Percentiles rank a stretch among this genome's conserved stretches.
Evolutionary conservation across 73 alveolate species (phyloP).

Genomic region (Tetrahymena malaccensis): DNA sequence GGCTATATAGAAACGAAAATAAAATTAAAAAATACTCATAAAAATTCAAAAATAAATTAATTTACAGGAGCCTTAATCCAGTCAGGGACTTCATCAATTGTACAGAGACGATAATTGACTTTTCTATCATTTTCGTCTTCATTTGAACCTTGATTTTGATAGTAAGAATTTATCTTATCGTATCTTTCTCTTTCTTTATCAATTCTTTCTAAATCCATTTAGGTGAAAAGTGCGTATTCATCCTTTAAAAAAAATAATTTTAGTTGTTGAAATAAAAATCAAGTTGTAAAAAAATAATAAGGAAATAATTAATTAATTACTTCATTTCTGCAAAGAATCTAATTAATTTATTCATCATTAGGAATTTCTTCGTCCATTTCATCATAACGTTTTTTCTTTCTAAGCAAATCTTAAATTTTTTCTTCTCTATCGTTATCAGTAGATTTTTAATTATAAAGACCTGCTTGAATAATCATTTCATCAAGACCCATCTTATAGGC

Average conservation of each 20-base stretch:
- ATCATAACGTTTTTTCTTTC: constrained; percentile 44
- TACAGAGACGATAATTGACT: constrained; percentile 69
- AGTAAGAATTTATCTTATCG: constrained; percentile 61
- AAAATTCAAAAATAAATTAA: neutral
- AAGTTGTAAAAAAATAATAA: too few species aligned
- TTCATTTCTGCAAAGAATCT: constrained; percentile 77
- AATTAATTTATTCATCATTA: constrained; percentile 88
- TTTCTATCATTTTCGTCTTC: constrained; percentile 50
- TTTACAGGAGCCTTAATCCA: constrained; percentile 60
- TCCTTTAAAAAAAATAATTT: neutral
- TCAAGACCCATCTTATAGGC: constrained; percentile 92
- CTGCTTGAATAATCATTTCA: constrained; percentile 93
- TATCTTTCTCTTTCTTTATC: constrained; percentile 76
- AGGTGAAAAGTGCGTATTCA: constrained; percentile 30
- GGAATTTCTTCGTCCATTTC: constrained; percentile 83
- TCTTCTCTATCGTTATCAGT: constrained; percentile 91
- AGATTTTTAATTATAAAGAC: constrained; percentile 87
- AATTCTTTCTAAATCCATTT: constrained; percentile 62
- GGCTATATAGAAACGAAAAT: constrained; percentile 32
- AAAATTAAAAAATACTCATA: neutral
- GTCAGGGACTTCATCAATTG: constrained; percentile 93
- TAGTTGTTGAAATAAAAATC: neutral
- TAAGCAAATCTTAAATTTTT: constrained; percentile 81
- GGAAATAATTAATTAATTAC: constrained; percentile 58
- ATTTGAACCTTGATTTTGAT: constrained; percentile 24